Evolutionary conservation across 2,329 filamentous ascomycete species (phyloP).

Genomic region (Cordyceps pruinosa): DNA sequence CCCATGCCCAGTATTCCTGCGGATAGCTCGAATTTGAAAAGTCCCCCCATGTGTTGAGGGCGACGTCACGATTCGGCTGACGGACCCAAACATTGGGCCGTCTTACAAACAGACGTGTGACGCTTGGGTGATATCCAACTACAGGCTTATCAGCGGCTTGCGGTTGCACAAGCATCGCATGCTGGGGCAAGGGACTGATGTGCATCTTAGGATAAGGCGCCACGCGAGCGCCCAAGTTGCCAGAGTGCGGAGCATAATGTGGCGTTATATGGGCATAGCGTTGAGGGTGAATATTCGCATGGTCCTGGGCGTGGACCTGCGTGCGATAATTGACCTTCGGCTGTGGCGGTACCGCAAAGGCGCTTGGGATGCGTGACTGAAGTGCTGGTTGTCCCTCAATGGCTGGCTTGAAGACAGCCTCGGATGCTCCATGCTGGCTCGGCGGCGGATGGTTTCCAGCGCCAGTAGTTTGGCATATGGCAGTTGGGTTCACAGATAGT

Average conservation of each 20-base stretch:
- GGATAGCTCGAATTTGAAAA: not conserved
- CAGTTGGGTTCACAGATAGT: not conserved
- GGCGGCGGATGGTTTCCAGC: not conserved
- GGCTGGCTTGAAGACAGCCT: not conserved
- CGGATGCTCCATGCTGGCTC: not conserved
- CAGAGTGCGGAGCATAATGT: not conserved
- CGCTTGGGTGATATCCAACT: conserved; percentile 14
- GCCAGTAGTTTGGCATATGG: not conserved
- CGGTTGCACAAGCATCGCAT: not conserved
- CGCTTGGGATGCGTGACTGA: not conserved
- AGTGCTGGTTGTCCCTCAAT: not conserved
- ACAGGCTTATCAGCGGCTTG: conserved; percentile 16
- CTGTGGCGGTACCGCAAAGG: not conserved
- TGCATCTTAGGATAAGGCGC: conserved; percentile 9
- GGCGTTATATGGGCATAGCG: not conserved
- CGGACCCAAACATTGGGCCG: conserved; percentile 18
- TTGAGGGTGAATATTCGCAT: not conserved
- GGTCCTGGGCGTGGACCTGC: not conserved
- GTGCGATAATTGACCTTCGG: not conserved
- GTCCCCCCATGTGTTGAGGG: conserved; percentile 22
- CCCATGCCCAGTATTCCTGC: conserved; percentile 8
- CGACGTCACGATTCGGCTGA: conserved; percentile 1
- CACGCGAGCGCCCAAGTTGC: not conserved
- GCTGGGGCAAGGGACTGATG: not conserved
- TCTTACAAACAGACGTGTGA: conserved; percentile 18